These are phyloP conservation scores for Eragrostis tef DNA, from an alignment of 202 grass and related monocot species.

Conservation along the genomic window DNA sequence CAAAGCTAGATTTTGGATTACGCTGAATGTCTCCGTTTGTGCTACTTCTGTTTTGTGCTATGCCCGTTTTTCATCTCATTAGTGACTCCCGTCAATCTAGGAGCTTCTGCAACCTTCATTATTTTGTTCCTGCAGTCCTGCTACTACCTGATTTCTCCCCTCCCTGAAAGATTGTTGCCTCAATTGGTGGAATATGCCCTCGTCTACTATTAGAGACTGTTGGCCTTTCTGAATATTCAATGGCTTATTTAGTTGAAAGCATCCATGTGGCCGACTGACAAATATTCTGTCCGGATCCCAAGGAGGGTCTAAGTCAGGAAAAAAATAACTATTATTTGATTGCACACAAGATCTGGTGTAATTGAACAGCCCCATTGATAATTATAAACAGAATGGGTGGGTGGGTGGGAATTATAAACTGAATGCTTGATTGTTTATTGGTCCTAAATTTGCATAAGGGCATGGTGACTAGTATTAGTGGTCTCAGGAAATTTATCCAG, in stretches of 20 bases:
- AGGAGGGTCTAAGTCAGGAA: background rate
- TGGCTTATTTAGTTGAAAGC: background rate
- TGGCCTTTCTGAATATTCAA: constrained; percentile 19
- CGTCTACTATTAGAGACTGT: too few relatives aligned
- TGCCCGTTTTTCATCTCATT: too few relatives aligned
- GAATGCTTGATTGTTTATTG: too few relatives aligned
- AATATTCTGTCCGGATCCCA: constrained; percentile 39
- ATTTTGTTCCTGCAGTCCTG: background rate
- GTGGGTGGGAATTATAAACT: too few relatives aligned
- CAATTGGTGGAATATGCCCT: constrained; percentile 35
- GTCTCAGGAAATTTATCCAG: too few relatives aligned
- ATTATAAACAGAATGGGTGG: too few relatives aligned
- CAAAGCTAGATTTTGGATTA: background rate
- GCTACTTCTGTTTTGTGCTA: too few relatives aligned
- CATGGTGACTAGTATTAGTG: too few relatives aligned
- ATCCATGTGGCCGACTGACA: background rate
- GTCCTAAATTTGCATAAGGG: too few relatives aligned
- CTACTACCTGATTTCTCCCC: background rate
- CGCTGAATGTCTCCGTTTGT: too few relatives aligned
- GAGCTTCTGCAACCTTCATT: background rate
- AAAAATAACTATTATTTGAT: background rate
- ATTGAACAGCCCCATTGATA: too few relatives aligned
- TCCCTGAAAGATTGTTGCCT: background rate
- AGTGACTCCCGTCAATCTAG: too few relatives aligned
- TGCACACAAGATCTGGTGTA: background rate